These are phyloP conservation scores for Asterella californica DNA, from an alignment of 225 moss, liverwort and hornwort species.

Conservation along the genomic window DNA sequence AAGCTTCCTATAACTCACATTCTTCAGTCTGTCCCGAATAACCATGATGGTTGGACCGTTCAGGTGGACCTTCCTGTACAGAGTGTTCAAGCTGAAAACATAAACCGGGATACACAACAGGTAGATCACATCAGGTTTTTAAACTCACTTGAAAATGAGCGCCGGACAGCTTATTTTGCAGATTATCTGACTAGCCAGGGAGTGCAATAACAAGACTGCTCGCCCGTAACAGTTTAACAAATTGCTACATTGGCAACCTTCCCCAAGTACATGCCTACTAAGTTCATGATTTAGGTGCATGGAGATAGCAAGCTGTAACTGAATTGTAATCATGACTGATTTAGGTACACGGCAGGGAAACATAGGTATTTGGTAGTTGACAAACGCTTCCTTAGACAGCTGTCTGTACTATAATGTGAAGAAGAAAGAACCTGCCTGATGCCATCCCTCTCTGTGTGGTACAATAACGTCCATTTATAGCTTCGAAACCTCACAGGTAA, in stretches of 20 bases:
- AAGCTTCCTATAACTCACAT: slow-evolving; percentile 23
- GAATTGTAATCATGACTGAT: not conserved
- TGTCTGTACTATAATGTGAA: not conserved
- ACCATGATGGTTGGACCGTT: slow-evolving; percentile 39
- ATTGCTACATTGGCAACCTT: too few species aligned
- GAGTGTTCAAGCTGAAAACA: slow-evolving; percentile 39
- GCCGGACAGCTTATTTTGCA: not conserved
- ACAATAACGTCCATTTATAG: slow-evolving; percentile 45
- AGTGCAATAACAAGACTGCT: not conserved
- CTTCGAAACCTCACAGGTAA: slow-evolving; percentile 45
- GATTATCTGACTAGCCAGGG: not conserved
- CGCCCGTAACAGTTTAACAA: not conserved
- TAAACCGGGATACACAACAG: not conserved
- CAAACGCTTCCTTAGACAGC: not conserved
- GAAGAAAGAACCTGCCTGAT: slow-evolving; percentile 28
- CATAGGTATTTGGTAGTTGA: not conserved
- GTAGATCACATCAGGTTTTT: not conserved
- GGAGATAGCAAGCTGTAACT: not conserved
- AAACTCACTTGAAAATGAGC: not conserved
- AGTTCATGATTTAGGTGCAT: not conserved
- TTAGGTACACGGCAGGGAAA: not conserved
- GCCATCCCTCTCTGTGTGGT: slow-evolving; percentile 44
- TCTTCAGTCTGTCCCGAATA: slow-evolving; percentile 35
- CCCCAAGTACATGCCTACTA: not conserved
- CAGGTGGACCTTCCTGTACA: slow-evolving; percentile 41